Percentiles rank a stretch among this genome's conserved stretches.
Conservation (phyloP, 192 early-diverging fungal species). For the Radiomyces spectabilis region DNA sequence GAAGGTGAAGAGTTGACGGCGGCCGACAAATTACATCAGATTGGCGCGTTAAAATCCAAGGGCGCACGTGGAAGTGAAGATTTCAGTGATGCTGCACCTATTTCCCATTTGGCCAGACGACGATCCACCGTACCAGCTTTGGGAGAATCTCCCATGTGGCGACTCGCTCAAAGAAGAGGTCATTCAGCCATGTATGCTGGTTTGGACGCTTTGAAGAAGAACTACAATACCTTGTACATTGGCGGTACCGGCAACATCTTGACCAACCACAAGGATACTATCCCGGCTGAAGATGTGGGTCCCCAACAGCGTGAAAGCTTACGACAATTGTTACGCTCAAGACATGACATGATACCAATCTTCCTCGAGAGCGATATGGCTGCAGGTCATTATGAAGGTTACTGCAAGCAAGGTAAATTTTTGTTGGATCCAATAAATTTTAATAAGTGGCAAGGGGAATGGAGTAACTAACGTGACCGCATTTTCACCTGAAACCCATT, state of each 20-base stretch:
- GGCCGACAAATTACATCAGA: neutral
- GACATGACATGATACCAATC: constrained; percentile 65
- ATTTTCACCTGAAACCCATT: too few relatives aligned
- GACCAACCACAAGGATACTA: constrained; percentile 49
- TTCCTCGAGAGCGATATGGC: constrained; percentile 67
- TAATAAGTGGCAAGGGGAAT: too few relatives aligned
- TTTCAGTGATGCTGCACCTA: constrained; percentile 7
- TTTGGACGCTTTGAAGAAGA: constrained; percentile 55
- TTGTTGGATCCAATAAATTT: too few relatives aligned
- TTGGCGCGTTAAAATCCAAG: neutral
- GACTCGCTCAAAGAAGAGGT: constrained; percentile 46
- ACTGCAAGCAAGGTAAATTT: constrained; percentile 87
- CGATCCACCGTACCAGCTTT: constrained; percentile 5
- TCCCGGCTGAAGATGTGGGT: constrained; percentile 43
- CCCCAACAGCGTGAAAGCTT: constrained; percentile 48
- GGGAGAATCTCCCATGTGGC: constrained; percentile 15
- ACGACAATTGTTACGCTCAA: constrained; percentile 38
- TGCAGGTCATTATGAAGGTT: constrained; percentile 90
- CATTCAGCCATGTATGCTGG: constrained; percentile 91
- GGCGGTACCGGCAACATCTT: constrained; percentile 64
- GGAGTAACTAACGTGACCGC: neutral
- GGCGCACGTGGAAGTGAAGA: neutral
- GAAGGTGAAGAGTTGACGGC: neutral
- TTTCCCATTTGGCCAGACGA: constrained; percentile 15
- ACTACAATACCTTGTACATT: constrained; percentile 58